A percentile compares a stretch with the other conserved stretches of the same genome.
These are phyloP conservation scores for Chlorella sp. DNA, from an alignment of 139 green algal species.

Conservation along the genomic window DNA sequence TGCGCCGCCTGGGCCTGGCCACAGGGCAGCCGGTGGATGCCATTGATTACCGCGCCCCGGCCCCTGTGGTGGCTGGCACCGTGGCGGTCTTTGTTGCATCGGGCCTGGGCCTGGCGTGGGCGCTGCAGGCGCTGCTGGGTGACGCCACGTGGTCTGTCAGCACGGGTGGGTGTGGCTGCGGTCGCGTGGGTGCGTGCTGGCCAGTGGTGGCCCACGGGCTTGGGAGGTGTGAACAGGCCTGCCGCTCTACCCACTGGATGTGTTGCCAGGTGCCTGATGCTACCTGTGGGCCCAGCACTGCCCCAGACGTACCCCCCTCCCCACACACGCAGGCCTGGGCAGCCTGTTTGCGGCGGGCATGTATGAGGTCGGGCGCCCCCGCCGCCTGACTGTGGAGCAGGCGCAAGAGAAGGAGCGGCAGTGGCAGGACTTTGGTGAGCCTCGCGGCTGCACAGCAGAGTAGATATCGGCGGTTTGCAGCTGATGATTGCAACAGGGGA, in stretches of 20 bases:
- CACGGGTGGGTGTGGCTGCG: constrained; percentile 65
- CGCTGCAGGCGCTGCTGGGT: constrained; percentile 45
- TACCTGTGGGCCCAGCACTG: no score
- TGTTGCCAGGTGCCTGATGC: no score
- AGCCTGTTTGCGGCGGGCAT: constrained; percentile 65
- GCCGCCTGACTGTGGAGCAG: constrained; percentile 62
- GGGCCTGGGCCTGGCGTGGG: constrained; percentile 43
- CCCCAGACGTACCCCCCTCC: neutral
- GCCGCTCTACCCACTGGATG: no score
- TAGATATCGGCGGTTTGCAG: no score
- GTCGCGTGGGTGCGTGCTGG: no score
- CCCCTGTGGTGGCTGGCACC: constrained; percentile 34
- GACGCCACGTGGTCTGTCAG: constrained; percentile 62
- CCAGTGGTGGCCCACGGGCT: no score
- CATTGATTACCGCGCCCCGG: constrained; percentile 56
- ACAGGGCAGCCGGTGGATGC: constrained; percentile 43
- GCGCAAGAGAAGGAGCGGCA: constrained; percentile 66
- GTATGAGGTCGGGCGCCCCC: constrained; percentile 80
- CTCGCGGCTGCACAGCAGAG: no score
- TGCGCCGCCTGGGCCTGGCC: constrained; percentile 41
- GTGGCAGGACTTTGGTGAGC: constrained; percentile 81
- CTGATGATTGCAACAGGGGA: no score
- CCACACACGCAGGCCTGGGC: constrained; percentile 32
- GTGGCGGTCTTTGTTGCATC: constrained; percentile 35
- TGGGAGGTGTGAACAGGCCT: no score